Conservation (phyloP, 169 alveolate species). For the Babesia divergens region DNA sequence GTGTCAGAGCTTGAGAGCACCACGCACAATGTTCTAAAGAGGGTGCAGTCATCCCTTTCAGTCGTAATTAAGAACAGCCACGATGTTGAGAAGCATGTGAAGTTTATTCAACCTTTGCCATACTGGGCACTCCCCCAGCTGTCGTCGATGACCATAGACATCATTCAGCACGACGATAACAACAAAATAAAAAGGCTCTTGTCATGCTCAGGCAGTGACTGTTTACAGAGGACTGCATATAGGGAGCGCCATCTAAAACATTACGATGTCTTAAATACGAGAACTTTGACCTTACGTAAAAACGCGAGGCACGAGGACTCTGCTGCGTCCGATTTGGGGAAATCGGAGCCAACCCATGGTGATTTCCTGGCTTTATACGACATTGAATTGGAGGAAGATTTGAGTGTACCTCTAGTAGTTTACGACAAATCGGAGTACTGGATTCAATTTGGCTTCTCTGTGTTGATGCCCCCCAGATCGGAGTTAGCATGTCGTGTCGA, state of each 20-base stretch:
- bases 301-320: no score
- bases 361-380: no score
- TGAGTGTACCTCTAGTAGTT: conserved; percentile 1
- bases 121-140: conserved; percentile 33
- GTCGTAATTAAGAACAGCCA: conserved; percentile 12
- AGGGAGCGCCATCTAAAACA: neutral
- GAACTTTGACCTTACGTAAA: neutral
- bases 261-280: neutral
- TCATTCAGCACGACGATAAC: neutral
- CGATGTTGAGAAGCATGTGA: neutral
- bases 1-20: conserved; percentile 59
- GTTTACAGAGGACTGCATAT: neutral
- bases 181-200: neutral
- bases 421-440: conserved; percentile 20
- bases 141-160: neutral
- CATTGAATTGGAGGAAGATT: neutral
- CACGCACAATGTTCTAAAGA: neutral
- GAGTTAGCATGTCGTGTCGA: conserved; percentile 19
- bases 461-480: conserved; percentile 7
- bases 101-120: conserved; percentile 50
- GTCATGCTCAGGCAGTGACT: neutral
- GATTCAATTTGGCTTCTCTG: conserved; percentile 40
- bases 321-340: no score
- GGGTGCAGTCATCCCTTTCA: conserved; percentile 55
- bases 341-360: no score